phyloP scores from a whole-genome alignment of 768 basidiomycete species.

The Arthromyces matolae region DNA sequence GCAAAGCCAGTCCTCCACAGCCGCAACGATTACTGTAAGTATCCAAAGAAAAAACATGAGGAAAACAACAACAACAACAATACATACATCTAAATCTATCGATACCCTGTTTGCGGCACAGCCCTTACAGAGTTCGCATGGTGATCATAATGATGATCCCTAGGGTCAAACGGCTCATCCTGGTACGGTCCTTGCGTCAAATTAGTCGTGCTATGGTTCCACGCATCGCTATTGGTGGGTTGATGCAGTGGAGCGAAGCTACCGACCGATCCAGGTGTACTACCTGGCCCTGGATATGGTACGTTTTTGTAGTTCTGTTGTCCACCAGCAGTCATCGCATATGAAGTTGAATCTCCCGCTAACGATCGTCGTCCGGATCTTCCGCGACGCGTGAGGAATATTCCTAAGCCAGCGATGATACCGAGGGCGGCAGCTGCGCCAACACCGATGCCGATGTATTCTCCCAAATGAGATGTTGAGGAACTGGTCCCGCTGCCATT shows the following conservation, averaged over 20 bases:
- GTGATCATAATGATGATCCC: too few species aligned
- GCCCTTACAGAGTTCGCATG: too few species aligned
- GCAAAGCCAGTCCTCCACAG: too few species aligned
- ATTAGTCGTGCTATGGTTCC: constrained; percentile 51
- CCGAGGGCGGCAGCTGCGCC: background rate
- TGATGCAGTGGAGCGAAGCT: constrained; percentile 34
- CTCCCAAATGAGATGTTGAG: background rate
- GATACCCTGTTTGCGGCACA: too few species aligned
- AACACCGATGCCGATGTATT: too few species aligned
- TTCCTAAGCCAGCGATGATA: background rate
- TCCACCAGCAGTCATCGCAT: constrained; percentile 17
- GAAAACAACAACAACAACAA: too few species aligned
- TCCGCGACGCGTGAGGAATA: constrained; percentile 21
- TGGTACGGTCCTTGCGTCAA: too few species aligned
- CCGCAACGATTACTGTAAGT: too few species aligned
- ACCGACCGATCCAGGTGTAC: constrained; percentile 62
- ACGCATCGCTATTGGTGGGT: constrained; percentile 45
- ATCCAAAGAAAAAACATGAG: too few species aligned
- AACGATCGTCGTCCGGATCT: constrained; percentile 31
- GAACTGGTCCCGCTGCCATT: background rate
- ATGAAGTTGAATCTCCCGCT: background rate
- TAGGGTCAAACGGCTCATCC: too few species aligned
- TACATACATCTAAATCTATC: too few species aligned
- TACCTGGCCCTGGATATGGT: constrained; percentile 63
- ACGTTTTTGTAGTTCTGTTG: too few species aligned